Evolutionary conservation across 805 yeast genomes (phyloP).

Genomic region (Wickerhamomyces bisporus): DNA sequence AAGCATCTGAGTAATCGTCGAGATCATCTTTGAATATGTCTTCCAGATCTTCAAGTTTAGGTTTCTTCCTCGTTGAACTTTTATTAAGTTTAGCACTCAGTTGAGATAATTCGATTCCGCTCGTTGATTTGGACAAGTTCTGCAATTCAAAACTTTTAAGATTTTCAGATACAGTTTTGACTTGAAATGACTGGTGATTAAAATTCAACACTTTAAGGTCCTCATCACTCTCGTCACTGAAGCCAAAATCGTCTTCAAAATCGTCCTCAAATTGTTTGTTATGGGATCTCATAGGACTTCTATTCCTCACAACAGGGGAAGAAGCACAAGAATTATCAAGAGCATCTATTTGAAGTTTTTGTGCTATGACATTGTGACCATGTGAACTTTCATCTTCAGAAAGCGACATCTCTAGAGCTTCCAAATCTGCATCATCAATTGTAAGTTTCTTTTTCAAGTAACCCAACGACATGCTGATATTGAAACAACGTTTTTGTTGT

Average conservation of each 20-base stretch:
- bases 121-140: neutral
- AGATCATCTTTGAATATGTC: conserved; percentile 8
- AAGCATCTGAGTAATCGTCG: conserved; percentile 1
- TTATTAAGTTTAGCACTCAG: neutral
- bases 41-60: conserved; percentile 5
- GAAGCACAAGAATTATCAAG: too few species aligned
- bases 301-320: too few species aligned
- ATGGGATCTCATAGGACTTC: conserved; percentile 8
- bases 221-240: neutral
- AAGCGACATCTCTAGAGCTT: conserved; percentile 19
- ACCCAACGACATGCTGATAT: too few species aligned
- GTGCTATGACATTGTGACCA: too few species aligned
- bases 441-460: neutral
- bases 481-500: too few species aligned
- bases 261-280: conserved; percentile 16
- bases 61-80: neutral
- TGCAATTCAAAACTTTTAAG: too few species aligned
- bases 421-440: conserved; percentile 15
- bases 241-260: conserved; percentile 7
- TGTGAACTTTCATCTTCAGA: conserved; percentile 7
- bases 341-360: too few species aligned
- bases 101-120: neutral
- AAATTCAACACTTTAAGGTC: too few species aligned
- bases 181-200: too few species aligned
- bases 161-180: too few species aligned